Evolutionary conservation across 176 grass and related monocot genomes (phyloP).

Genomic region (Oryza australiensis): DNA sequence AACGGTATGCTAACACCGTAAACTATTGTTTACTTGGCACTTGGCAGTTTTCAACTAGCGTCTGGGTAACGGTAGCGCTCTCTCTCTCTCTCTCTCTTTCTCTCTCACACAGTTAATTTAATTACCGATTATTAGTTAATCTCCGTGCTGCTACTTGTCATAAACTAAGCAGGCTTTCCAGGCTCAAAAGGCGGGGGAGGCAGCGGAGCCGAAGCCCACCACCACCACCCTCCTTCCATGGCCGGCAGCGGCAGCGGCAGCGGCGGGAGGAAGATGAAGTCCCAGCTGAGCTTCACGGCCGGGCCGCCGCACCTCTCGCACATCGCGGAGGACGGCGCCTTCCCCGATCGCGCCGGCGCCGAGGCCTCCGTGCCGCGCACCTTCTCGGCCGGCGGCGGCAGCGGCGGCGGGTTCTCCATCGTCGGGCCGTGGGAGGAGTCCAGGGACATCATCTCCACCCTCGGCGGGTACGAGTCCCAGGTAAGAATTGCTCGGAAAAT

Average conservation of each 20-base stretch:
- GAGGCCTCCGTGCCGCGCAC: conserved; percentile 28
- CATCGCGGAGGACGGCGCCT: conserved; percentile 65
- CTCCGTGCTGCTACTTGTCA: background rate
- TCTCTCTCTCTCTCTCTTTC: background rate
- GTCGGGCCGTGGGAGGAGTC: conserved; percentile 64
- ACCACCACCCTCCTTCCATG: conserved; percentile 10
- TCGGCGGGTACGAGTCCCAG: conserved; percentile 73
- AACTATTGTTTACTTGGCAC: background rate
- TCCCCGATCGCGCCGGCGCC: conserved; percentile 49
- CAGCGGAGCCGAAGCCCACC: conserved; percentile 34
- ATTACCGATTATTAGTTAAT: background rate
- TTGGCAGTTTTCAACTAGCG: background rate
- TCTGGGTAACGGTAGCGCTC: background rate
- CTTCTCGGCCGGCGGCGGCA: conserved; percentile 36
- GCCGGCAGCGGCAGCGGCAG: background rate
- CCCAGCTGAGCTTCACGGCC: conserved; percentile 64
- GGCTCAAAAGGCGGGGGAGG: conserved; percentile 32
- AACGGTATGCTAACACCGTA: background rate
- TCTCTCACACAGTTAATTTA: background rate
- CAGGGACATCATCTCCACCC: conserved; percentile 54
- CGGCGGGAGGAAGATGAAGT: conserved; percentile 53
- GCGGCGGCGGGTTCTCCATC: conserved; percentile 65
- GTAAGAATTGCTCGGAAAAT: too few species aligned
- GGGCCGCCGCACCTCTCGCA: conserved; percentile 47
- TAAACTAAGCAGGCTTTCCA: conserved; percentile 47